These are phyloP conservation scores for Backusella tuberculispora DNA, from an alignment of 192 early-diverging fungal species.

Conservation along the genomic window DNA sequence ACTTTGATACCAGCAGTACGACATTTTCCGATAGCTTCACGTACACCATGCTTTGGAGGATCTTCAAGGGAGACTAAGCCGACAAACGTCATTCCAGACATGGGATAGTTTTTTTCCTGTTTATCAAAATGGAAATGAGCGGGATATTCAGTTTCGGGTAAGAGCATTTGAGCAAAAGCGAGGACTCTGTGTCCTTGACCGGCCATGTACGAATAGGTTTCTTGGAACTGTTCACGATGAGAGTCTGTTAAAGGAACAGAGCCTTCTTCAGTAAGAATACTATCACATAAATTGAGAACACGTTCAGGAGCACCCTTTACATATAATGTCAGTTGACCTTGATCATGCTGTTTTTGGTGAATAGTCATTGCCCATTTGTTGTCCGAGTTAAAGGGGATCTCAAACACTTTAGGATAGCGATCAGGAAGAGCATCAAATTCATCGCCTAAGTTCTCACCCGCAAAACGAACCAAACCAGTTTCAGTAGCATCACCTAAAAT, in stretches of 20 bases:
- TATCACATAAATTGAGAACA: constrained; percentile 80
- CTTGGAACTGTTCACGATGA: constrained; percentile 69
- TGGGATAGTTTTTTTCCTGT: constrained; percentile 75
- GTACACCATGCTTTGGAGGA: constrained; percentile 98
- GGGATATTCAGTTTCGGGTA: constrained; percentile 73
- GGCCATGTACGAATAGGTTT: constrained; percentile 90
- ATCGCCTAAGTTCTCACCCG: constrained; percentile 62
- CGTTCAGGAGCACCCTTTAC: constrained; percentile 98
- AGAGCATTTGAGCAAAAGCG: constrained; percentile 83
- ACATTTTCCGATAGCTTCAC: constrained; percentile 94
- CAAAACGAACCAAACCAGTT: constrained; percentile 85
- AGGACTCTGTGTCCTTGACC: constrained; percentile 91
- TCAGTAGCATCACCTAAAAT: constrained; percentile 96
- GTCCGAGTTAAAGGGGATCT: constrained; percentile 95
- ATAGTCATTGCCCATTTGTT: constrained; percentile 96
- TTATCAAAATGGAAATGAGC: constrained; percentile 77
- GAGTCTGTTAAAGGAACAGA: constrained; percentile 66
- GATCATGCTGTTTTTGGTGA: constrained; percentile 73
- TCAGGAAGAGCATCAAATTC: constrained; percentile 76
- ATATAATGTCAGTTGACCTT: constrained; percentile 75
- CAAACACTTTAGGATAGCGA: constrained; percentile 86
- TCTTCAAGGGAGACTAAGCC: constrained; percentile 93
- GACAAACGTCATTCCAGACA: constrained; percentile 70
- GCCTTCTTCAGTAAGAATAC: constrained; percentile 63
- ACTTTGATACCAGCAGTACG: constrained; percentile 93